Evolutionary conservation across 2,329 filamentous ascomycete genomes (phyloP).

Genomic region (Monosporascus sp.): DNA sequence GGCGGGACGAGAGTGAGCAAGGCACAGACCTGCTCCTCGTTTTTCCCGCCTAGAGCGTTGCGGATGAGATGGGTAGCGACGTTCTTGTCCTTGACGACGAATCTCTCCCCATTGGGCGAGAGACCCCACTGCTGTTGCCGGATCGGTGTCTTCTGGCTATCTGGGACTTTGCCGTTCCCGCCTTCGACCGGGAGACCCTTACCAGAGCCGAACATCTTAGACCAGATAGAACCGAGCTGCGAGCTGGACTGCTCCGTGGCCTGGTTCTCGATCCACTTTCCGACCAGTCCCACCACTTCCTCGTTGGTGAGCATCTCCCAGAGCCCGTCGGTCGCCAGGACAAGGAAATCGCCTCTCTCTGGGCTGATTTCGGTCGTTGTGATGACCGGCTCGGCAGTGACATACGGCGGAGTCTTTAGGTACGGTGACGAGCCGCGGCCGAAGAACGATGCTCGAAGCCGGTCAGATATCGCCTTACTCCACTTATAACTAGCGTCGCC

Average conservation of each 20-base stretch:
- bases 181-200: constrained; percentile 72
- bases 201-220: constrained; percentile 52
- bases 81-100: constrained; percentile 92
- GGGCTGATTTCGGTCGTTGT: constrained; percentile 91
- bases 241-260: constrained; percentile 43
- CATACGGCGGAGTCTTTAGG: constrained; percentile 89
- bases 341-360: constrained; percentile 86
- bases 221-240: constrained; percentile 68
- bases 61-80: constrained; percentile 92
- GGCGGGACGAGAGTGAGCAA: constrained; percentile 87
- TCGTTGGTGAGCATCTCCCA: constrained; percentile 99
- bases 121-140: constrained; percentile 89
- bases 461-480: constrained; percentile 76
- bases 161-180: constrained; percentile 37
- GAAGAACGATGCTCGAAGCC: constrained; percentile 82
- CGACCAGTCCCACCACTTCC: constrained; percentile 92
- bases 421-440: constrained; percentile 70
- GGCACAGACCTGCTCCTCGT: constrained; percentile 89
- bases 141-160: constrained; percentile 81
- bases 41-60: constrained; percentile 89
- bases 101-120: constrained; percentile 68
- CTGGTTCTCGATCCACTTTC: constrained; percentile 91
- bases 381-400: constrained; percentile 91
- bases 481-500: constrained; percentile 98
- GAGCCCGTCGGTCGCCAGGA: constrained; percentile 91